A percentile compares a stretch with the other conserved stretches of the same genome.
Conservation (phyloP, 495 filamentous ascomycete species). For the Trichoderma parareesei region DNA sequence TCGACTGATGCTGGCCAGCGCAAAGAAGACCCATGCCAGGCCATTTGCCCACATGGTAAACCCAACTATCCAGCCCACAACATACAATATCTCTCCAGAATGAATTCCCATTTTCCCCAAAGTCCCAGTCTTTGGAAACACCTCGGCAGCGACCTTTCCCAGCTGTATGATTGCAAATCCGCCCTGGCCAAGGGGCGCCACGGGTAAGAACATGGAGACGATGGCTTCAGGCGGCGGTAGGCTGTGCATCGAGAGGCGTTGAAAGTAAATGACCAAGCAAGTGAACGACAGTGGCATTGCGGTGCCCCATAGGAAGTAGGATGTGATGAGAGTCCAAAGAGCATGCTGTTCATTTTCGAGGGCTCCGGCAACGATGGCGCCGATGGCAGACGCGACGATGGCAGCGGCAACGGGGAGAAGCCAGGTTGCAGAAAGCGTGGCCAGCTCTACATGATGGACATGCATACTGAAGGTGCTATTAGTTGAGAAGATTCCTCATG, state of each 20-base stretch:
- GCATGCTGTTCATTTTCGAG: conserved; percentile 44
- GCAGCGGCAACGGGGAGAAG: conserved; percentile 53
- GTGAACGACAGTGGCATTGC: conserved; percentile 47
- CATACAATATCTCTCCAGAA: conserved; percentile 46
- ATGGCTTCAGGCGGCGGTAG: conserved; percentile 51
- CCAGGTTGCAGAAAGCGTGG: conserved; percentile 48
- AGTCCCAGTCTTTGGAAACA: conserved; percentile 40
- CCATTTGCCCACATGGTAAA: conserved; percentile 56
- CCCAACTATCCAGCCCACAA: conserved; percentile 41
- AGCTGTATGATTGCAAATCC: conserved; percentile 50
- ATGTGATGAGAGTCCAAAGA: conserved; percentile 47
- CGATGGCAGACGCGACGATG: conserved; percentile 51
- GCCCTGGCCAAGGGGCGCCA: conserved; percentile 52
- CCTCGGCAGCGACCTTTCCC: conserved; percentile 37
- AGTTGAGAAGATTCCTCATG: not conserved
- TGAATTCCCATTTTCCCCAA: conserved; percentile 13
- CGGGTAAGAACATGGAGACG: conserved; percentile 52
- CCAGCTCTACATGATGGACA: conserved; percentile 22
- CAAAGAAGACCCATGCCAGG: conserved; percentile 56
- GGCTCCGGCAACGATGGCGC: conserved; percentile 44
- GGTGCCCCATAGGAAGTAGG: conserved; percentile 53
- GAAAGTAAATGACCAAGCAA: conserved; percentile 52
- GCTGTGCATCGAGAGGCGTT: conserved; percentile 48
- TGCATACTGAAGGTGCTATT: conserved; percentile 12
- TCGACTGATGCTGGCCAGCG: conserved; percentile 33